Evolutionary conservation across 2,329 filamentous ascomycete genomes (phyloP), one percentile per base, ranked within the genome.

Genomic region (Coniella lustricola): DNA sequence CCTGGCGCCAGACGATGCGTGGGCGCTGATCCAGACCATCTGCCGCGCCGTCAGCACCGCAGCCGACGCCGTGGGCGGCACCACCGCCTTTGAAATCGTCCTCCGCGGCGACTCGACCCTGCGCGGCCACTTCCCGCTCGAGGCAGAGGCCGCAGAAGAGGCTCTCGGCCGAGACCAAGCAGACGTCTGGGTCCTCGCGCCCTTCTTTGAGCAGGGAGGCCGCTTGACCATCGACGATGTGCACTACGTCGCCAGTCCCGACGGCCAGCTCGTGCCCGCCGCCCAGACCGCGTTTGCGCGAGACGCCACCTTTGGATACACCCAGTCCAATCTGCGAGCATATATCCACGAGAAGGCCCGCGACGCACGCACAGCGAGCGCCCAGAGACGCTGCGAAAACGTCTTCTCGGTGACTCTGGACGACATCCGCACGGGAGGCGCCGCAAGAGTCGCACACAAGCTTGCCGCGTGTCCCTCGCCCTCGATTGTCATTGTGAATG

Each of bases 141-240:
- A 81, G 56, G 67, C 72, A 0, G 74, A 80, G 12, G 33, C 33
- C 2, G 18, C 7, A 8, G 33, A 35, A 10, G 33, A 35, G 33
- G 18, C 18, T 17, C 33, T 35, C 33, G 33, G 33, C n/a, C n/a
- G n/a, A n/a, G n/a, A n/a, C 4, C n/a, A 35, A 10, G 33, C 18
- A 9, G 33, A 35, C 3, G 18, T 70, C 0, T 77, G 75, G 69
- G 64, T 81, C 2, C 62, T 82, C 0, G 75, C 75, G 0, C 78
- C 78, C 0, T 81, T 81, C 59, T 82, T 82, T 57, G 64, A 73
- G 3, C 76, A 82, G 54, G 79, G 78, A 5, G 77, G 78, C 0
- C 59, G 78, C 3, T 75, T 74, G 37, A 82, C 77, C 0, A 76
- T 81, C 13, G 58, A 73, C 22, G 73, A 81, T 56, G 68, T 80